A percentile compares a stretch with the other conserved stretches of the same genome.
These are phyloP conservation scores for Rhexocercosporidium sp. DNA, from an alignment of 2,329 filamentous ascomycete genomes.

Conservation along the genomic window DNA sequence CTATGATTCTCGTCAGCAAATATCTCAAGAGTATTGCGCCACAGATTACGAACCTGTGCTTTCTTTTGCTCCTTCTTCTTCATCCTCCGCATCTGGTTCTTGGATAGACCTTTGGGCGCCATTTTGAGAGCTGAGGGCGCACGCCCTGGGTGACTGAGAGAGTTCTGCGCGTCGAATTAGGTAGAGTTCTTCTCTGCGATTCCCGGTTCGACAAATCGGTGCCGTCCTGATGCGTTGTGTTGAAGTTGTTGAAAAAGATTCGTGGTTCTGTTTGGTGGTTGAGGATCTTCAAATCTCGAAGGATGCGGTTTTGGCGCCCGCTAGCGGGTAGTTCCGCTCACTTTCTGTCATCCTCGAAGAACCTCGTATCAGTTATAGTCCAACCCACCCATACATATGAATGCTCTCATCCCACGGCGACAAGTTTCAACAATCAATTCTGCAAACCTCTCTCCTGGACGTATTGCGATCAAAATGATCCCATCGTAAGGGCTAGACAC, in stretches of 20 bases:
- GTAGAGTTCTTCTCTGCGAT: neutral
- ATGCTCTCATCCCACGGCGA: conserved; percentile 3
- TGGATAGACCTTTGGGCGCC: conserved; percentile 74
- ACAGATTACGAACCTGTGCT: conserved; percentile 52
- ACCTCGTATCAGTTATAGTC: conserved; percentile 22
- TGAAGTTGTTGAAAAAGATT: neutral
- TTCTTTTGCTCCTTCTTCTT: conserved; percentile 95
- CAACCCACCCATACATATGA: neutral
- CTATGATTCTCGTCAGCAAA: conserved; percentile 40
- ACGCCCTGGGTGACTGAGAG: conserved; percentile 15
- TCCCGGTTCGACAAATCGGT: neutral
- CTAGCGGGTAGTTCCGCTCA: conserved; percentile 15
- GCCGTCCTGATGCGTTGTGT: neutral
- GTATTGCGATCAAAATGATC: conserved; percentile 22
- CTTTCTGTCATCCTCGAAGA: conserved; percentile 1
- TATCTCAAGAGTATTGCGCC: neutral
- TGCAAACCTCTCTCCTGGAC: conserved; percentile 1
- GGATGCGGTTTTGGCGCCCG: conserved; percentile 34
- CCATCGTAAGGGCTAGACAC: conserved; percentile 18
- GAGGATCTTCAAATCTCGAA: conserved; percentile 20
- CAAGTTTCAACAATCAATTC: neutral
- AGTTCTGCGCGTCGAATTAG: neutral
- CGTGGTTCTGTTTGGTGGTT: conserved; percentile 1
- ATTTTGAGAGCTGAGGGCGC: conserved; percentile 50
- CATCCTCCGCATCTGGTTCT: conserved; percentile 90